Percentiles rank a stretch among this genome's conserved stretches.
These are phyloP conservation scores for Laguncularia racemosa DNA, from an alignment of 345 rosid genomes.

Conservation along the genomic window DNA sequence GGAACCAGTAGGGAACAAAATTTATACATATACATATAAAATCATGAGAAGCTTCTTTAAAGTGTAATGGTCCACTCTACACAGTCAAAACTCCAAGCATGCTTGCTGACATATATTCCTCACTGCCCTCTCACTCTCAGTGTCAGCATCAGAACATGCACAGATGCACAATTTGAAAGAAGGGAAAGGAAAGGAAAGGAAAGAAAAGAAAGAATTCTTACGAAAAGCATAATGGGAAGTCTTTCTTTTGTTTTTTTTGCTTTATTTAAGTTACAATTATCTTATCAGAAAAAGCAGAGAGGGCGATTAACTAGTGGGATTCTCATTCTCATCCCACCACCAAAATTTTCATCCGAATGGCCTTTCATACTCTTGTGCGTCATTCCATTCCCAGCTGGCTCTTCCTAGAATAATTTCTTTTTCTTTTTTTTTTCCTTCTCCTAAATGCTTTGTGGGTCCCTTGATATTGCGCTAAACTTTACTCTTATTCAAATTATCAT, in stretches of 20 bases:
- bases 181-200: background rate
- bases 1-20: background rate
- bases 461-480: constrained; percentile 22
- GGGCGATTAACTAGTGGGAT: constrained; percentile 44
- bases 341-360: constrained; percentile 13
- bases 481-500: constrained; percentile 16
- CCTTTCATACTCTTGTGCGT: constrained; percentile 16
- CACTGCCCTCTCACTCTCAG: too few relatives aligned
- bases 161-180: too few relatives aligned
- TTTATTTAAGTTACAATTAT: background rate
- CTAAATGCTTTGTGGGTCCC: constrained; percentile 59
- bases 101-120: too few relatives aligned
- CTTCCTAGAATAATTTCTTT: background rate
- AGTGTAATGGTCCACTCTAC: background rate
- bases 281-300: constrained; percentile 14
- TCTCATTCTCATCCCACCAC: constrained; percentile 50
- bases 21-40: background rate
- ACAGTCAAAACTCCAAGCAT: too few relatives aligned
- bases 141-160: too few relatives aligned
- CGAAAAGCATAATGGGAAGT: background rate
- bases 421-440: background rate
- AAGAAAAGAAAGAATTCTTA: background rate
- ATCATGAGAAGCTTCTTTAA: constrained; percentile 1
- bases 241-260: background rate
- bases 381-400: constrained; percentile 8